Percentiles rank a stretch among this genome's conserved stretches.
Evolutionary conservation across 352 stramenopile species (phyloP).

Genomic region (Globisporangium iwayamae): DNA sequence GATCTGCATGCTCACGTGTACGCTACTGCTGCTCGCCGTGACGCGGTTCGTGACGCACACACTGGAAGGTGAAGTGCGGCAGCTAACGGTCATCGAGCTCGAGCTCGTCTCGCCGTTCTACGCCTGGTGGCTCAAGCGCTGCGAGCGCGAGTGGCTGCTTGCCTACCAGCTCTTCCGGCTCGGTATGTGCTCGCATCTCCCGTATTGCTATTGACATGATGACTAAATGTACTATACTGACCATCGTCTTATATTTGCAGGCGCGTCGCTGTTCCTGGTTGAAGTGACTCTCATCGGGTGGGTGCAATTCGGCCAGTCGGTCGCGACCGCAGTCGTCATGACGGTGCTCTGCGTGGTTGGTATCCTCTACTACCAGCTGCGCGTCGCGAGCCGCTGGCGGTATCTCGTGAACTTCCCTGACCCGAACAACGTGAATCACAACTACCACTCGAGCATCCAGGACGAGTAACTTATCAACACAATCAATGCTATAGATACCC

Average conservation of each 20-base stretch:
- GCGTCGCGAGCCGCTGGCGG: slow-evolving; percentile 65
- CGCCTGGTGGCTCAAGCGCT: slow-evolving; percentile 63
- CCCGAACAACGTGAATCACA: slow-evolving; percentile 12
- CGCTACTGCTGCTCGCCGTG: slow-evolving; percentile 63
- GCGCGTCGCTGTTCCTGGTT: slow-evolving; percentile 60
- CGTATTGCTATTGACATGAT: not conserved
- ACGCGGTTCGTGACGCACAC: slow-evolving; percentile 77
- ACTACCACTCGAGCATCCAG: slow-evolving; percentile 5
- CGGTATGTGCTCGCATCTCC: slow-evolving; percentile 7
- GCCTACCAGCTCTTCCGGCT: slow-evolving; percentile 65
- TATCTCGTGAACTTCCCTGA: slow-evolving; percentile 68
- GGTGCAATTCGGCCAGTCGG: slow-evolving; percentile 55
- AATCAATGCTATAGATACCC: not conserved
- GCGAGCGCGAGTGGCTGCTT: slow-evolving; percentile 70
- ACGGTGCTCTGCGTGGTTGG: slow-evolving; percentile 40
- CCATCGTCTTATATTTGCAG: slow-evolving; percentile 7
- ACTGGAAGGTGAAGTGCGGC: slow-evolving; percentile 63
- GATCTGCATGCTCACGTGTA: slow-evolving; percentile 66
- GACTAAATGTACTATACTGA: not conserved
- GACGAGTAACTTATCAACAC: not conserved
- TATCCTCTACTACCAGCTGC: slow-evolving; percentile 64
- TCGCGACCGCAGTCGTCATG: slow-evolving; percentile 37
- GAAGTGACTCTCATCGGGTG: slow-evolving; percentile 53
- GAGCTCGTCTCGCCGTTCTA: slow-evolving; percentile 69
- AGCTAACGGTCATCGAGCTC: slow-evolving; percentile 49